phyloP scores from a whole-genome alignment of 1,139 yeast genomes.

The Hyphopichia burtonii region DNA sequence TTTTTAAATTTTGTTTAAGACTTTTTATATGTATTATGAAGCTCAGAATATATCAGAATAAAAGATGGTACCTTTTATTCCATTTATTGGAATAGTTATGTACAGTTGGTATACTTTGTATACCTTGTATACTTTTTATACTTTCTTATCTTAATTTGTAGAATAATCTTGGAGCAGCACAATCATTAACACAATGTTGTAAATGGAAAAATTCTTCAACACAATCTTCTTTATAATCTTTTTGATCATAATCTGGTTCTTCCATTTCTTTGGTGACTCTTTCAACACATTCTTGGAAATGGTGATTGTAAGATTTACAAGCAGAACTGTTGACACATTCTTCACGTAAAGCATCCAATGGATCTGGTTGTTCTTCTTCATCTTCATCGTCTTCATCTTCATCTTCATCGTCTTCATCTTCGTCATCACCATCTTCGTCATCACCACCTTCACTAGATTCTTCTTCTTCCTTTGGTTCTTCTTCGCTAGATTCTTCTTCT shows the following conservation, averaged over 20 bases:
- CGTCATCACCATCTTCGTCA: conserved; percentile 51
- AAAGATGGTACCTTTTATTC: not conserved
- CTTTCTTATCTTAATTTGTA: conserved; percentile 66
- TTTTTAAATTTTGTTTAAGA: not conserved
- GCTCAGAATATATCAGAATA: not conserved
- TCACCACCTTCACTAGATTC: conserved; percentile 34
- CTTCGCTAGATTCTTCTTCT: conserved; percentile 19
- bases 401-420: conserved; percentile 67
- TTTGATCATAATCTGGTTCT: conserved; percentile 77
- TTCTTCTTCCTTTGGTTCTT: conserved; percentile 22
- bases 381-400: conserved; percentile 78
- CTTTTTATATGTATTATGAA: not conserved
- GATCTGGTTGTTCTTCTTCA: conserved; percentile 72
- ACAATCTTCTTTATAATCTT: conserved; percentile 92
- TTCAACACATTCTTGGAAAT: conserved; percentile 91
- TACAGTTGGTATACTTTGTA: not conserved
- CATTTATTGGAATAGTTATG: not conserved
- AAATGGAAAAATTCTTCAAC: conserved; percentile 97
- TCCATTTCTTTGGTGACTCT: conserved; percentile 87
- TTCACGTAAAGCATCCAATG: conserved; percentile 62
- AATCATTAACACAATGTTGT: conserved; percentile 88
- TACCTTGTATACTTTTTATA: not conserved
- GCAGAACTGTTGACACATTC: conserved; percentile 67
- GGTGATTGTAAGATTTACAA: conserved; percentile 79
- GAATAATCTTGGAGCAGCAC: conserved; percentile 91